phyloP scores from a whole-genome alignment of 2,329 filamentous ascomycete genomes.

The Albifimbria verrucaria region DNA sequence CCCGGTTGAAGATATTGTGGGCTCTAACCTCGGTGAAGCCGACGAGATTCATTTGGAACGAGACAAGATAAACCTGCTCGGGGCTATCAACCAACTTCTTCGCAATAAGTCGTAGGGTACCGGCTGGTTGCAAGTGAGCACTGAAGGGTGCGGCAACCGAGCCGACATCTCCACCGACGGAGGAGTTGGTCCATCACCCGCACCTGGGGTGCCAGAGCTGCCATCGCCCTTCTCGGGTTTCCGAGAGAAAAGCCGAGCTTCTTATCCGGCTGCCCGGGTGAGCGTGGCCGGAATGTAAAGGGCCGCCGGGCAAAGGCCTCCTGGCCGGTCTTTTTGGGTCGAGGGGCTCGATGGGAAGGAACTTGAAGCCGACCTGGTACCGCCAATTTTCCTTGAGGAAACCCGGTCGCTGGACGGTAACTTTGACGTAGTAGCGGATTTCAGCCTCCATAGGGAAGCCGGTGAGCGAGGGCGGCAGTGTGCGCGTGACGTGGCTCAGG shows the following conservation, averaged over 20 bases:
- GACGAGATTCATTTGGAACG: slow-evolving; percentile 77
- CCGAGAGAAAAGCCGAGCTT: slow-evolving; percentile 61
- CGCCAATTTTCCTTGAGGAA: slow-evolving; percentile 90
- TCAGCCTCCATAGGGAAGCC: slow-evolving; percentile 85
- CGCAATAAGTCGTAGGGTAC: slow-evolving; percentile 77
- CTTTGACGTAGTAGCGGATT: slow-evolving; percentile 92
- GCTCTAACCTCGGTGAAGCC: slow-evolving; percentile 77
- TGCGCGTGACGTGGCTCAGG: slow-evolving; percentile 73
- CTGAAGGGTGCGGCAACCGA: slow-evolving; percentile 79
- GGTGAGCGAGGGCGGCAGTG: slow-evolving; percentile 83
- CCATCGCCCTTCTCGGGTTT: slow-evolving; percentile 22
- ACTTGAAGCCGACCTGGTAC: slow-evolving; percentile 67
- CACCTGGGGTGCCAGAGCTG: slow-evolving; percentile 21
- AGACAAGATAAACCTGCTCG: slow-evolving; percentile 71
- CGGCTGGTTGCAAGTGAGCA: slow-evolving; percentile 85
- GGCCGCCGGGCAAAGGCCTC: slow-evolving; percentile 82
- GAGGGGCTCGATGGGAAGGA: slow-evolving; percentile 91
- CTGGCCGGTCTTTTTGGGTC: slow-evolving; percentile 62
- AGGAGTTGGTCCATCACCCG: slow-evolving; percentile 28
- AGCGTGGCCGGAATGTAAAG: slow-evolving; percentile 51
- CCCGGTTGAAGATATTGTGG: slow-evolving; percentile 68
- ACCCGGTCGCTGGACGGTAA: slow-evolving; percentile 84
- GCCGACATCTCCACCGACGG: slow-evolving; percentile 75
- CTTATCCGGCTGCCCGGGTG: slow-evolving; percentile 30
- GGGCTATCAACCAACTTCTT: slow-evolving; percentile 69